phyloP scores from a whole-genome alignment of 305 asterid species.

The Galium porrigens region DNA sequence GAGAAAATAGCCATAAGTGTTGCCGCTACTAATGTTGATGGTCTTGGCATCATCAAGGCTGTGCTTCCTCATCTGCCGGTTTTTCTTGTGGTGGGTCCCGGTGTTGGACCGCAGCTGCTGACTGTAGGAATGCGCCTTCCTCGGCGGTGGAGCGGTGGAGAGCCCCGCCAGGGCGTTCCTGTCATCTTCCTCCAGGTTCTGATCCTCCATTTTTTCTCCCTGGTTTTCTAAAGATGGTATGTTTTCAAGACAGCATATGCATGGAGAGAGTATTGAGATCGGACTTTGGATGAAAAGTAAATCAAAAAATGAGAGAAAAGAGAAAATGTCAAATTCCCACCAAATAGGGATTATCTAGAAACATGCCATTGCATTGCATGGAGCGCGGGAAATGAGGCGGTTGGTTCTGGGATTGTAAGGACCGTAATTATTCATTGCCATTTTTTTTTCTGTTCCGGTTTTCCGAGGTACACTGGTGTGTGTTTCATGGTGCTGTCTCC shows the following conservation, averaged over 20 bases:
- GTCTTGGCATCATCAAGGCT: constrained; percentile 63
- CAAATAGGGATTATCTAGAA: constrained; percentile 7
- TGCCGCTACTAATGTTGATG: constrained; percentile 20
- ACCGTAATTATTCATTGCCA: constrained; percentile 11
- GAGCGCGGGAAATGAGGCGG: constrained; percentile 37
- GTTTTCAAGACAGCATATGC: neutral
- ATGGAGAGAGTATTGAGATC: neutral
- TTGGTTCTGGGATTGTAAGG: constrained; percentile 30
- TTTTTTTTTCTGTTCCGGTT: neutral
- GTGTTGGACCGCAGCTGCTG: constrained; percentile 71
- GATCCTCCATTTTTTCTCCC: constrained; percentile 20
- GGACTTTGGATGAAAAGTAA: neutral
- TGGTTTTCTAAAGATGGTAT: neutral
- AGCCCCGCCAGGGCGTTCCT: constrained; percentile 35
- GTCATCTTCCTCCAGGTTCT: constrained; percentile 44
- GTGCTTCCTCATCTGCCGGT: constrained; percentile 55
- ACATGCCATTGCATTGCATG: constrained; percentile 5
- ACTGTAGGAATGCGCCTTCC: constrained; percentile 59
- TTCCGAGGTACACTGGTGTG: neutral
- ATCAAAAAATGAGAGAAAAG: constrained; percentile 17
- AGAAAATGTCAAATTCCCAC: constrained; percentile 12
- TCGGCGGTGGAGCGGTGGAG: constrained; percentile 38
- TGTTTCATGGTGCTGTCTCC: neutral
- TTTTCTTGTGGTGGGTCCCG: constrained; percentile 47
- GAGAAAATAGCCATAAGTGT: constrained; percentile 22